Base-by-base conservation (phyloP, 2,329 filamentous ascomycete species). In the Davidsoniella virescens region DNA sequence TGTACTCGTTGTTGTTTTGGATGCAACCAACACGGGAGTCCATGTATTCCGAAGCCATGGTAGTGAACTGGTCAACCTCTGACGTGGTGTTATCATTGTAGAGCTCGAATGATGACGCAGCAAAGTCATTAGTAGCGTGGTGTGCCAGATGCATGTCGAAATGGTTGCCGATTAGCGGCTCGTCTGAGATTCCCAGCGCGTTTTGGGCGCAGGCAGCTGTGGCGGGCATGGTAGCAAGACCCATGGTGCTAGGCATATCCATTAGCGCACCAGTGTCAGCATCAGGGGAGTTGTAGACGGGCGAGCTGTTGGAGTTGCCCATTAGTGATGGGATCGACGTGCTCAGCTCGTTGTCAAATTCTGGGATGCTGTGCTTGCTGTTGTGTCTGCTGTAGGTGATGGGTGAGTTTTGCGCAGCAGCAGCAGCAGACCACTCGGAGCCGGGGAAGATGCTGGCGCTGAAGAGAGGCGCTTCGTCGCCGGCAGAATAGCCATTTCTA, bases 281-380 rank as follows among this genome's bases (percentile, higher is more conserved):
- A 9, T 50, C 44, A 2, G 51, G 48, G 5, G 51, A 50, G 29
- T 45, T 44, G 38, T 53, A 53, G 20, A 43, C 51, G 2, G 51
- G 48, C 1, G 47, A 46, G 38, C 44, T 46, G n/a, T 53, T 46
- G 4, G 47, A 45, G 33, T 50, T 50, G 26, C 42, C 38, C 7
- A 45, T 44, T 26, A 53, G 41, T 23, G 51, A 50, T 7, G 51
- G 45, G n/a, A 49, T 33, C n/a, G 51, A 49, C 10, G 47, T 46
- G 43, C 47, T 53, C 5, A 49, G 44, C 47, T 53, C 51, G 44
- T 47, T 33, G 36, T 47, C 44, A 10, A 37, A 37, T 38, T 47
- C 29, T 37, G 44, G 29, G 33, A 47, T 37, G 10, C 44, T 39
- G 33, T 33, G 29, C 9, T 33, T 33, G 29, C 29, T 33, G 29